Evolutionary conservation across 805 yeast species (phyloP).

Genomic region (Saturnispora gosingensis): DNA sequence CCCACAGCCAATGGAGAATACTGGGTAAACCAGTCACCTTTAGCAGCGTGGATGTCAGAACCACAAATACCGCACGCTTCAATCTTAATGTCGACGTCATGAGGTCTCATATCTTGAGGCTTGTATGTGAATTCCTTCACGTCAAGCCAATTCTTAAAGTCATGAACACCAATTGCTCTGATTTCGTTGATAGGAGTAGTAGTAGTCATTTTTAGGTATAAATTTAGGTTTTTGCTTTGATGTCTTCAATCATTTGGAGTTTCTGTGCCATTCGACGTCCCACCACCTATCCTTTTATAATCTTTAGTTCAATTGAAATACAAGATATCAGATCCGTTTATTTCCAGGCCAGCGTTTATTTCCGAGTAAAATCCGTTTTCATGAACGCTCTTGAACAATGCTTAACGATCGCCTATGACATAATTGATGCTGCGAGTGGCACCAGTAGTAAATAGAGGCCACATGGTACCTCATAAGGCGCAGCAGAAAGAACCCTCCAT

Average conservation of each 20-base stretch:
- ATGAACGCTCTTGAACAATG: not conserved
- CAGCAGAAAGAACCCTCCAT: not conserved
- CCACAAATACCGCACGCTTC: slow-evolving; percentile 43
- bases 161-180: slow-evolving; percentile 16
- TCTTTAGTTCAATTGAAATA: not conserved
- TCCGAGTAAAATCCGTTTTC: not conserved
- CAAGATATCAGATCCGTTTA: not conserved
- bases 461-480: not conserved
- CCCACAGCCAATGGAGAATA: slow-evolving; percentile 28
- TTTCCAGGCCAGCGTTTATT: not conserved
- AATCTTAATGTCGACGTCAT: slow-evolving; percentile 35
- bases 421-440: not conserved
- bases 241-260: no score
- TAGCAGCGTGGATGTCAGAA: slow-evolving; percentile 38
- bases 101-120: slow-evolving; percentile 13
- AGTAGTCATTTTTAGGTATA: not conserved
- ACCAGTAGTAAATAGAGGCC: not conserved
- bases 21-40: slow-evolving; percentile 22
- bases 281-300: no score
- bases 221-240: not conserved
- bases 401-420: not conserved
- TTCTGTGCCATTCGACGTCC: no score
- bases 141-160: slow-evolving; percentile 13
- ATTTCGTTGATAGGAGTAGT: slow-evolving; percentile 8
- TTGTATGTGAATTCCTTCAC: slow-evolving; percentile 15